Base-by-base conservation (phyloP, 345 rosid genomes). In the Acer yangbiense region DNA sequence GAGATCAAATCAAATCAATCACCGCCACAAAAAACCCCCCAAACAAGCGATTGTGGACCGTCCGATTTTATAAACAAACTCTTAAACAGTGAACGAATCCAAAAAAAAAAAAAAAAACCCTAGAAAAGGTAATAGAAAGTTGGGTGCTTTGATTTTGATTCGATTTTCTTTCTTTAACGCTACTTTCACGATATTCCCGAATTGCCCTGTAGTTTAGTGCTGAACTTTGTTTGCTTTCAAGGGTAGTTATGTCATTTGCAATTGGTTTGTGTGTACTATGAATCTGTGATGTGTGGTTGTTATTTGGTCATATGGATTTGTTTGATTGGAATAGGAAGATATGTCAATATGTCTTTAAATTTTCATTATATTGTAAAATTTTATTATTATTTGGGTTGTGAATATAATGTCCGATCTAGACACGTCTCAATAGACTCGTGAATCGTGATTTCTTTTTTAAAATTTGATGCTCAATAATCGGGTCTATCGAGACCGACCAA, bases 21-120 rank as follows among this genome's bases (percentile, higher is more conserved):
- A 65, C 70, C 65, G 35, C 29, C 69, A n/a, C 72, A 25, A 74
- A n/a, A 52, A 27, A 69, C 83, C 76, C 83, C 76, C 50, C 21
- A 25, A 13, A 14, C 27, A 1, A 71, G 27, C 11, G 21, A 14
- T 8, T 61, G 68, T 64, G 4, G 43, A 25, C 64, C 72, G 48
- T 63, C 6, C 6, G 70, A 29, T 74, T 74, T 17, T 44, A 64
- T 48, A 64, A 17, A 9, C 46, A 46, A 1, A 46, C 21, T 74
- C 21, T 74, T 55, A 27, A 73, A 27, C 7, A 46, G n/a, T 27
- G 13, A 25, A 32, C 23, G 64, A 60, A 60, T 60, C 64, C 64
- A 14, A 52, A 4, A 60, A n/a, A 7, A 2, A 4, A 54, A 60
- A 60, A n/a, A n/a, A 9, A 32, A 74, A 78, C 82, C 76, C 84